Conservation (phyloP, 192 early-diverging fungal genomes). For the Umbelopsis vinacea region DNA sequence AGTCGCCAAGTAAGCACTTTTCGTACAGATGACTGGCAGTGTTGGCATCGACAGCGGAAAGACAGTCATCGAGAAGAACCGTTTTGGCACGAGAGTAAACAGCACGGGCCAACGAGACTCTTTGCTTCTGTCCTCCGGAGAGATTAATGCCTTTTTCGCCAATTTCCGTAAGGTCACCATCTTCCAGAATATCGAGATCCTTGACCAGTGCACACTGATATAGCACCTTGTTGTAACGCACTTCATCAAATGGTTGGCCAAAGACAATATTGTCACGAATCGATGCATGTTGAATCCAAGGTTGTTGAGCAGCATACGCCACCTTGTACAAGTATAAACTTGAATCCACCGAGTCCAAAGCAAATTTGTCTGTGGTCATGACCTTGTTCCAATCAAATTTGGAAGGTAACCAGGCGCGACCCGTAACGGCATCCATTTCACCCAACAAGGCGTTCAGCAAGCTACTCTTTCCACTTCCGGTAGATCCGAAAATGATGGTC, state of each 20-base stretch:
- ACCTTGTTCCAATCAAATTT: conserved; percentile 27
- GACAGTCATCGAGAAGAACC: conserved; percentile 81
- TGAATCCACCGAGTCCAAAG: conserved; percentile 25
- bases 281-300: conserved; percentile 66
- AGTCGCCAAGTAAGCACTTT: conserved; percentile 56
- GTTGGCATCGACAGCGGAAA: conserved; percentile 61
- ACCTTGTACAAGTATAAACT: conserved; percentile 33
- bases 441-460: conserved; percentile 57
- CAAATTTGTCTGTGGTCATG: conserved; percentile 21
- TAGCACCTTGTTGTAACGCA: conserved; percentile 70
- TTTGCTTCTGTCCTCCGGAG: conserved; percentile 77
- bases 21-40: conserved; percentile 53
- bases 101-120: conserved; percentile 79
- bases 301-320: conserved; percentile 52
- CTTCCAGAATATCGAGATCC: conserved; percentile 66
- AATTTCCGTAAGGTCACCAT: conserved; percentile 72
- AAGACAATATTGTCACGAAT: conserved; percentile 78
- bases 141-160: conserved; percentile 70
- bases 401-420: conserved; percentile 38
- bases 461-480: conserved; percentile 71
- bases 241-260: conserved; percentile 50
- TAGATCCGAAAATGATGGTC: conserved; percentile 66
- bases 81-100: conserved; percentile 73
- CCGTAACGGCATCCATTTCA: conserved; percentile 52
- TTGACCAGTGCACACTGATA: conserved; percentile 70